Evolutionary conservation across 2,329 filamentous ascomycete genomes (phyloP).

Genomic region (Chaetomium strumarium): DNA sequence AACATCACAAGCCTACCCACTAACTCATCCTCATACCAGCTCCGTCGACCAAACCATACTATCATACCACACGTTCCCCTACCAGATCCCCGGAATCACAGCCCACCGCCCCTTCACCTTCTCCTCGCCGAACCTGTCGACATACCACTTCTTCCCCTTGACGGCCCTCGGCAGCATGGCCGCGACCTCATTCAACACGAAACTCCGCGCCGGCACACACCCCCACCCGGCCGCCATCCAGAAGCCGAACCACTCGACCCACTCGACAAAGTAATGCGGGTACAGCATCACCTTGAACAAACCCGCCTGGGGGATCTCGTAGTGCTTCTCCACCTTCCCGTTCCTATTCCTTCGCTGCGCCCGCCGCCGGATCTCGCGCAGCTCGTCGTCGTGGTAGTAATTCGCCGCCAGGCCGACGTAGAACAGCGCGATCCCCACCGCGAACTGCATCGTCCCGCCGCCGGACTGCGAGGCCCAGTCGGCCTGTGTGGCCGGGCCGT

Average conservation of each 20-base stretch:
- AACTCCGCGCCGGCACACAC: slow-evolving; percentile 71
- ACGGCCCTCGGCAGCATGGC: slow-evolving; percentile 86
- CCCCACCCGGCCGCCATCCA: slow-evolving; percentile 65
- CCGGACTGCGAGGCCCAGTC: slow-evolving; percentile 41
- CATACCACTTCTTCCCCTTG: slow-evolving; percentile 79
- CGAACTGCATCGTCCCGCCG: slow-evolving; percentile 41
- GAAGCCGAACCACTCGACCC: slow-evolving; percentile 92
- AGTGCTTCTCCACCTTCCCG: slow-evolving; percentile 73
- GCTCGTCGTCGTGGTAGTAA: slow-evolving; percentile 82
- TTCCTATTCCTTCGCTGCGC: slow-evolving; percentile 38
- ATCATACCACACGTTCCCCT: background rate
- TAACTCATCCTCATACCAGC: background rate
- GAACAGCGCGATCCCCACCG: slow-evolving; percentile 67
- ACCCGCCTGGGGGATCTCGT: slow-evolving; percentile 77
- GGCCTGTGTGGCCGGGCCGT: slow-evolving; percentile 59
- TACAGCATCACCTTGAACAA: slow-evolving; percentile 79
- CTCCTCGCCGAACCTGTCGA: slow-evolving; percentile 78
- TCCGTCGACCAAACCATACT: background rate
- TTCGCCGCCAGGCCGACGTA: slow-evolving; percentile 71
- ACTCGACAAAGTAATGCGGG: slow-evolving; percentile 94
- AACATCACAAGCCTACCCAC: background rate
- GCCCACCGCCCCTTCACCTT: slow-evolving; percentile 71
- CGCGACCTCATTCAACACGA: slow-evolving; percentile 80
- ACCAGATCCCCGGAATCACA: slow-evolving; percentile 50
- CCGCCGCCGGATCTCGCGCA: slow-evolving; percentile 76